A percentile compares a stretch with the other conserved stretches of the same genome.
Conservation (phyloP, 164 flowering plant genomes). For the Pachysandra terminalis region DNA sequence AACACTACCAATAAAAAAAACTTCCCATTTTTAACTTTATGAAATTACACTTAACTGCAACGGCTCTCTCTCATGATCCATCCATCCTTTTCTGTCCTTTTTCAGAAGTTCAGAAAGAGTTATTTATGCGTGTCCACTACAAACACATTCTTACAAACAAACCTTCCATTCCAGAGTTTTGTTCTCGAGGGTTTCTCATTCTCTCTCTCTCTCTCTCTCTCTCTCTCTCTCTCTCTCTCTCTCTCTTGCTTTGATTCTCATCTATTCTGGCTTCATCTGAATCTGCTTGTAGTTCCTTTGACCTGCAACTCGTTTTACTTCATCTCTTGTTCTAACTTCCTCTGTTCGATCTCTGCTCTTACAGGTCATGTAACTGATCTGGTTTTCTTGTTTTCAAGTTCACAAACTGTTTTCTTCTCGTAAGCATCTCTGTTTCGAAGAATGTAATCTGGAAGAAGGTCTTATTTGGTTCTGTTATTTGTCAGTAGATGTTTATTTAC, state of each 20-base stretch:
- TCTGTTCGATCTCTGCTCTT: constrained; percentile 8
- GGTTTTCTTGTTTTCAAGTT: constrained; percentile 3
- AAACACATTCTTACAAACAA: constrained; percentile 33
- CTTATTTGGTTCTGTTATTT: constrained; percentile 13
- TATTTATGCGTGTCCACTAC: constrained; percentile 35
- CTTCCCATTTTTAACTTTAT: no score
- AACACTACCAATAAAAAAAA: no score
- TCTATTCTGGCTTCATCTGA: constrained; percentile 17
- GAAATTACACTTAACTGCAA: no score
- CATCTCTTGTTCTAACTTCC: neutral
- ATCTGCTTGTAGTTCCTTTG: constrained; percentile 5
- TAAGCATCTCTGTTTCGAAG: constrained; percentile 15
- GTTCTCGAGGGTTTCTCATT: constrained; percentile 7
- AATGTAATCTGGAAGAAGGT: constrained; percentile 32
- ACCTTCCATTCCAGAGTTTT: constrained; percentile 18
- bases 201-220: no score
- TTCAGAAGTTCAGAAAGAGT: neutral
- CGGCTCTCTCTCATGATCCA: constrained; percentile 2
- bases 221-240: no score
- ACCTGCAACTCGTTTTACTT: constrained; percentile 7
- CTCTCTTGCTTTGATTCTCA: constrained; percentile 9
- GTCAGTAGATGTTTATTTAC: no score
- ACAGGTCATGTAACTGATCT: constrained; percentile 28
- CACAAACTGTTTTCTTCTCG: constrained; percentile 7
- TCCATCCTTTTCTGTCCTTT: neutral